These are phyloP conservation scores for Boletales sp. DNA, from an alignment of 768 basidiomycete genomes.

Conservation along the genomic window DNA sequence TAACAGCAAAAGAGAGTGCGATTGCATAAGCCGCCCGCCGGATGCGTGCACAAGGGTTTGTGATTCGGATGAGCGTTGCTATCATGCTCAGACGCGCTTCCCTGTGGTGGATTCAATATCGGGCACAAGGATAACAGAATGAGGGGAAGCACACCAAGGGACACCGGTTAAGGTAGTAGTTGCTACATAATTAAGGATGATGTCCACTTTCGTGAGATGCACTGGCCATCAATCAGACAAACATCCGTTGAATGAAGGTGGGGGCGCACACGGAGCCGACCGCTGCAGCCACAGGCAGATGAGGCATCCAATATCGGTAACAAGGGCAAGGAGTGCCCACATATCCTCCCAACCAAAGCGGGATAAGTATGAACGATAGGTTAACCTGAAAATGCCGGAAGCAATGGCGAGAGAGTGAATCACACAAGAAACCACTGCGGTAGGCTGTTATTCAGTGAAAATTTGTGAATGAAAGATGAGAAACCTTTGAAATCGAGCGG, in stretches of 20 bases:
- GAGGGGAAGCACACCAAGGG: slow-evolving; percentile 7
- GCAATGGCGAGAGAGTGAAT: slow-evolving; percentile 11
- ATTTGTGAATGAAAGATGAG: not conserved
- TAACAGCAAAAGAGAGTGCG: slow-evolving; percentile 9
- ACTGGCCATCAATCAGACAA: not conserved
- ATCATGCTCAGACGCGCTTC: slow-evolving; percentile 19
- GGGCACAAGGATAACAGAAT: not conserved
- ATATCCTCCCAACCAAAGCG: slow-evolving; percentile 16
- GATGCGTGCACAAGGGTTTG: not conserved
- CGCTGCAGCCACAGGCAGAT: slow-evolving; percentile 3
- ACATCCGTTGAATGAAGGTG: not conserved
- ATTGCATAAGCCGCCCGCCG: not conserved
- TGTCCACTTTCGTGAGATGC: not conserved
- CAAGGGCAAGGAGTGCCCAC: slow-evolving; percentile 15
- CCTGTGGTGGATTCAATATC: slow-evolving; percentile 1
- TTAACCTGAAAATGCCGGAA: slow-evolving; percentile 12
- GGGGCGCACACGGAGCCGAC: slow-evolving; percentile 4
- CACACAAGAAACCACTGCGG: slow-evolving; percentile 2
- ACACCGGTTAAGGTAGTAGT: slow-evolving; percentile 2
- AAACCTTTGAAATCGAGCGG: slow-evolving; percentile 12
- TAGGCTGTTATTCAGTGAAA: not conserved
- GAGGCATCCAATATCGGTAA: slow-evolving; percentile 9
- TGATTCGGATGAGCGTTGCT: slow-evolving; percentile 5
- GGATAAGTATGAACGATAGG: slow-evolving; percentile 12
- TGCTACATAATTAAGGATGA: slow-evolving; percentile 4